These are phyloP conservation scores for Hymenotorrendiella dingleyae DNA, from an alignment of 2,329 filamentous ascomycete species.

Conservation along the genomic window DNA sequence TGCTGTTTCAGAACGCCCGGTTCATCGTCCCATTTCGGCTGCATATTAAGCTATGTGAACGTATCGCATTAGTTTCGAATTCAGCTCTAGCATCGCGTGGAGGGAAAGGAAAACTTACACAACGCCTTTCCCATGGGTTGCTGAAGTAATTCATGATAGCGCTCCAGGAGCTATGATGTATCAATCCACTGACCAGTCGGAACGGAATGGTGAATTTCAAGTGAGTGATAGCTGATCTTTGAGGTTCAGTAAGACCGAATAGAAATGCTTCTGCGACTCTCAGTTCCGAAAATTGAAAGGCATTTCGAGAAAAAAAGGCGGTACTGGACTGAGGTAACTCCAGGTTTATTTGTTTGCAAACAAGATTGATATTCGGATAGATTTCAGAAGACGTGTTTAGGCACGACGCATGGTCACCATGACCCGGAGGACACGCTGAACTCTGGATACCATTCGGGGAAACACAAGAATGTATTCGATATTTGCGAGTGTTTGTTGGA, in stretches of 20 bases:
- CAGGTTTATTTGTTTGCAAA: conserved; percentile 17
- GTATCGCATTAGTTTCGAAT: not conserved
- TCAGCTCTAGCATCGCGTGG: not conserved
- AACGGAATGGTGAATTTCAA: conserved; percentile 12
- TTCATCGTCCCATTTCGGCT: conserved; percentile 1
- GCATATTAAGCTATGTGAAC: conserved; percentile 12
- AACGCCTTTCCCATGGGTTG: conserved; percentile 15
- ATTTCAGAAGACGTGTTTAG: not conserved
- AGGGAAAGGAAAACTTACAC: conserved; percentile 9
- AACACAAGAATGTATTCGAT: conserved; percentile 3
- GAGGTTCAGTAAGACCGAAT: conserved; percentile 13
- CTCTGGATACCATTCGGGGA: conserved; percentile 2
- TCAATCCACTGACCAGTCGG: not conserved
- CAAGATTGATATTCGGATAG: conserved; percentile 5
- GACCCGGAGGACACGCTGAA: conserved; percentile 11
- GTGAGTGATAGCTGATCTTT: conserved; percentile 15
- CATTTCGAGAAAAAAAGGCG: conserved; percentile 13
- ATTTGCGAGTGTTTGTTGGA: not conserved
- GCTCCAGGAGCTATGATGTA: conserved; percentile 7
- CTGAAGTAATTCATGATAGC: conserved; percentile 20
- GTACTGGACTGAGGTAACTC: conserved; percentile 9
- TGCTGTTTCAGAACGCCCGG: conserved; percentile 3
- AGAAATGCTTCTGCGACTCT: conserved; percentile 12
- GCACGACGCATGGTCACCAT: conserved; percentile 16
- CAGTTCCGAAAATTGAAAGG: conserved; percentile 19